Percentiles rank a stretch among this genome's conserved stretches.
Evolutionary conservation across 768 basidiomycete genomes (phyloP).

Genomic region (Psilocybe tampanensis): DNA sequence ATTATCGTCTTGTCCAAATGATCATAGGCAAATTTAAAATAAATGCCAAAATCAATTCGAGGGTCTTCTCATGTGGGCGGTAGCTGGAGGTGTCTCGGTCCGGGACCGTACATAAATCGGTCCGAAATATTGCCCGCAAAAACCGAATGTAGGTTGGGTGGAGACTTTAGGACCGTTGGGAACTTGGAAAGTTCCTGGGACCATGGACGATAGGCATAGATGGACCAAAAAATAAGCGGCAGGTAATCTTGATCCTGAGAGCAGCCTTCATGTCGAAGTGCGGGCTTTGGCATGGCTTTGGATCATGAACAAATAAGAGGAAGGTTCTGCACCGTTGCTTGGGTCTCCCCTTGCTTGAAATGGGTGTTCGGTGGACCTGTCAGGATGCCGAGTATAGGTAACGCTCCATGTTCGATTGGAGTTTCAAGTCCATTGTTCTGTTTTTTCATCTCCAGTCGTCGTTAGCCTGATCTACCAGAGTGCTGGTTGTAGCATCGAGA

Average conservation of each 20-base stretch:
- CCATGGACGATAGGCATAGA: not conserved
- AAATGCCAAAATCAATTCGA: no score
- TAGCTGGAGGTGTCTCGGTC: not conserved
- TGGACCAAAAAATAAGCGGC: not conserved
- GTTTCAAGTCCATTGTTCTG: not conserved
- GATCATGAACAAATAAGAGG: not conserved
- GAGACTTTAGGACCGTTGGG: no score
- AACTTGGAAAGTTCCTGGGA: no score
- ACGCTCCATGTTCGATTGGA: conserved; percentile 4
- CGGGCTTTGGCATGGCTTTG: not conserved
- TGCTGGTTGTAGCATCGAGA: not conserved
- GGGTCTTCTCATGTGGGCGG: no score
- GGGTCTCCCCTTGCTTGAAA: not conserved
- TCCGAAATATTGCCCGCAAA: not conserved
- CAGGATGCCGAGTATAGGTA: not conserved
- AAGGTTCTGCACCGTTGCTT: not conserved
- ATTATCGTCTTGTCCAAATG: no score
- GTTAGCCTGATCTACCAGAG: not conserved
- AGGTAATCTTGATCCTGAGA: not conserved
- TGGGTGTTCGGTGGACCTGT: not conserved
- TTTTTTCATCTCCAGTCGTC: not conserved
- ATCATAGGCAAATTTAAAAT: no score
- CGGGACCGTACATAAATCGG: not conserved
- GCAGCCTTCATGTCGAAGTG: not conserved
- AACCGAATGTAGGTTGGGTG: no score